phyloP scores from a whole-genome alignment of 176 grass and related monocot genomes.

The Oropetium thomaeum region DNA sequence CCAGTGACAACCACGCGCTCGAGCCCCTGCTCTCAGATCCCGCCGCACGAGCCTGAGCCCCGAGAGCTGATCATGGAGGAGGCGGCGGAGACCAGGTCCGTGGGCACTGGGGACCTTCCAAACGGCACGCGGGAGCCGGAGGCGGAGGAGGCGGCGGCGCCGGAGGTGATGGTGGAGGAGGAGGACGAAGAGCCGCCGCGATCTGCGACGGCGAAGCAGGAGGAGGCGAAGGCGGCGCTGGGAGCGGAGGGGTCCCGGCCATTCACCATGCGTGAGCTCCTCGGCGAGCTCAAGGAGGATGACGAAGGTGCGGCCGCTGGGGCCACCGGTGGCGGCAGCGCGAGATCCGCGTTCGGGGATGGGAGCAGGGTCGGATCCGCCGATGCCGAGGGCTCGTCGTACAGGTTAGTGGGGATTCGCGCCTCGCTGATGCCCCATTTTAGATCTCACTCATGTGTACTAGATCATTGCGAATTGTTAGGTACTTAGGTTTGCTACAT shows the following conservation, averaged over 20 bases:
- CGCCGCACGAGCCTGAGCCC: background rate
- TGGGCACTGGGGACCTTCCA: background rate
- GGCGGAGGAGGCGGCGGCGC: background rate
- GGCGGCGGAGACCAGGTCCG: constrained; percentile 5
- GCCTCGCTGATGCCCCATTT: constrained; percentile 16
- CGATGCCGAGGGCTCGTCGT: constrained; percentile 55
- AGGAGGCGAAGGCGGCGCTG: constrained; percentile 38
- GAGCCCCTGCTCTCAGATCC: constrained; percentile 33
- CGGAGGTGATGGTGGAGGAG: constrained; percentile 20
- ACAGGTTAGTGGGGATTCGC: constrained; percentile 44
- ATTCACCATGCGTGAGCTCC: constrained; percentile 78
- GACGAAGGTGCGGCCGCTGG: constrained; percentile 15
- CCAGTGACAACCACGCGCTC: constrained; percentile 29
- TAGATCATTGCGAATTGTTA: background rate
- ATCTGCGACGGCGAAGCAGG: constrained; percentile 44
- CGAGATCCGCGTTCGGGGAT: constrained; percentile 43
- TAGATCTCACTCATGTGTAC: background rate
- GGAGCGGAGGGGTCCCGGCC: constrained; percentile 50
- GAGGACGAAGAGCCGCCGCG: constrained; percentile 46
- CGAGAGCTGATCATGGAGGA: constrained; percentile 33
- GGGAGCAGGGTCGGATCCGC: constrained; percentile 44
- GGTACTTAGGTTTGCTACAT: background rate
- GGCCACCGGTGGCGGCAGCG: constrained; percentile 18
- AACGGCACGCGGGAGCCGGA: constrained; percentile 32
- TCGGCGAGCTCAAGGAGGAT: constrained; percentile 83